Percentiles rank a stretch among this genome's conserved stretches.
Evolutionary conservation across 192 early-diverging fungal species (phyloP).

Genomic region (Coemansia sp.): DNA sequence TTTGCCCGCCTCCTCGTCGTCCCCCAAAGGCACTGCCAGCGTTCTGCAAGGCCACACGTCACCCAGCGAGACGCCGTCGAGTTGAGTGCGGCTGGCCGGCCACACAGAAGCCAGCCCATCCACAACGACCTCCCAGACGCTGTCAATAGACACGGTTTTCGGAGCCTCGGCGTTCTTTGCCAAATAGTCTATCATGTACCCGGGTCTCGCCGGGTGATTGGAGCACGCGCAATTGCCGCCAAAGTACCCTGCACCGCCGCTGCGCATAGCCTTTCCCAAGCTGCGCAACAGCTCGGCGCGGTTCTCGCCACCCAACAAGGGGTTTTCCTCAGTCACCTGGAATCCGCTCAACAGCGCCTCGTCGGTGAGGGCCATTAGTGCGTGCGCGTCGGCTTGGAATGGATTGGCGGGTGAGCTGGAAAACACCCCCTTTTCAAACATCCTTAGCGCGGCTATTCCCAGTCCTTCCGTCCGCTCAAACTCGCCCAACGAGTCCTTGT

Average conservation of each 20-base stretch:
- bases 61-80: conserved; percentile 76
- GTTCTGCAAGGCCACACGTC: conserved; percentile 84
- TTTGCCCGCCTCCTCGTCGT: conserved; percentile 4
- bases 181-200: conserved; percentile 78
- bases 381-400: conserved; percentile 65
- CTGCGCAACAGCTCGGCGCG: conserved; percentile 65
- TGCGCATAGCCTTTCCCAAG: conserved; percentile 57
- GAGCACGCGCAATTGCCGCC: conserved; percentile 25
- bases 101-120: conserved; percentile 77
- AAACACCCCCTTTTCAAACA: conserved; percentile 78
- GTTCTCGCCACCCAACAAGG: conserved; percentile 74
- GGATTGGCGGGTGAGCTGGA: conserved; percentile 56
- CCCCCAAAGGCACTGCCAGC: conserved; percentile 27
- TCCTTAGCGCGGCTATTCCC: conserved; percentile 76
- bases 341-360: conserved; percentile 54
- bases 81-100: conserved; percentile 73
- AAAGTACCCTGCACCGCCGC: conserved; percentile 57
- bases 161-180: conserved; percentile 49
- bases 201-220: conserved; percentile 61
- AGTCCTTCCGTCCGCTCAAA: conserved; percentile 79
- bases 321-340: conserved; percentile 74
- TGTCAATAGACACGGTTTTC: conserved; percentile 58
- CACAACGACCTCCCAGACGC: conserved; percentile 76
- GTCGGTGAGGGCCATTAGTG: conserved; percentile 24
- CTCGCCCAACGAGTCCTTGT: conserved; percentile 50